A percentile compares a stretch with the other conserved stretches of the same genome.
These are phyloP conservation scores for Aspergillus sp. DNA, from an alignment of 2,329 filamentous ascomycete genomes.

Conservation along the genomic window DNA sequence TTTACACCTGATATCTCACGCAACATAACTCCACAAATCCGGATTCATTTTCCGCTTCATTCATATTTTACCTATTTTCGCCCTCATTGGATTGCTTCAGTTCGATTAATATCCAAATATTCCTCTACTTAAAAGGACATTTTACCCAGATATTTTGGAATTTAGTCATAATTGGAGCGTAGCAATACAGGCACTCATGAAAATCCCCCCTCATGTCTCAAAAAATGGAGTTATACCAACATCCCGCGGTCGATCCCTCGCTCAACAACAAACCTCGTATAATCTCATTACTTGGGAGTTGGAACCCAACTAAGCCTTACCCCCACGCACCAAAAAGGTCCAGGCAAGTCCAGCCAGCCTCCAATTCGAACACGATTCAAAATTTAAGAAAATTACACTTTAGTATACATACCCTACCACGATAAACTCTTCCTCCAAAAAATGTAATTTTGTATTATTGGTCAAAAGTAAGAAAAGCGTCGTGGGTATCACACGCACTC, in stretches of 20 bases:
- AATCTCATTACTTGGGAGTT: neutral
- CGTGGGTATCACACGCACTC: neutral
- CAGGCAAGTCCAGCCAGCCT: neutral
- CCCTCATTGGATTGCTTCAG: too few species aligned
- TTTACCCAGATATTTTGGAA: neutral
- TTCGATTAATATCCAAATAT: neutral
- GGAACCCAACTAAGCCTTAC: neutral
- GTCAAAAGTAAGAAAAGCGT: neutral
- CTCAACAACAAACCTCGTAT: neutral
- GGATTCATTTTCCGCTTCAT: neutral
- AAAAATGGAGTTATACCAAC: neutral
- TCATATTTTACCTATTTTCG: too few species aligned
- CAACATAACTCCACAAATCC: neutral
- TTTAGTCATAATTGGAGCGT: neutral
- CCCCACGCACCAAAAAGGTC: neutral
- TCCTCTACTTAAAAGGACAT: neutral
- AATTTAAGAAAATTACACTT: neutral
- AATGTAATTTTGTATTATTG: neutral
- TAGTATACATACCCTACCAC: neutral
- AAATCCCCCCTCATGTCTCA: neutral
- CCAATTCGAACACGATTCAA: neutral
- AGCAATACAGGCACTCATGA: neutral
- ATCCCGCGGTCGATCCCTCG: neutral
- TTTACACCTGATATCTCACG: constrained; percentile 29
- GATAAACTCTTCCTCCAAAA: neutral